Evolutionary conservation across 495 filamentous ascomycete genomes (phyloP).

Genomic region (Hyphodiscus hymeniophilus): DNA sequence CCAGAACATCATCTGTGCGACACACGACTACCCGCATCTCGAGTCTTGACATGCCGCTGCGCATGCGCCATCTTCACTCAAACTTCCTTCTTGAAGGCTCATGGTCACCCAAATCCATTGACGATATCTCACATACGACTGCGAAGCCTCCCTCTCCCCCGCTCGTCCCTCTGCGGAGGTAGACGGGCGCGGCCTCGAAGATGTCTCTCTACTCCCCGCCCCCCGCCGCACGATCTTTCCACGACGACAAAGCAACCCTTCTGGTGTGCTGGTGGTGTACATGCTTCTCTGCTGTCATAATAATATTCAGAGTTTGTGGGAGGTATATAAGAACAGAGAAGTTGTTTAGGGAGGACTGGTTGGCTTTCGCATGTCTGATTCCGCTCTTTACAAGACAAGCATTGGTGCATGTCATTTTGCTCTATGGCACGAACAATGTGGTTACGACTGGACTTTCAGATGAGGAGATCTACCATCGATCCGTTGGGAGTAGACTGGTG

Average conservation of each 20-base stretch:
- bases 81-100: slow-evolving; percentile 1
- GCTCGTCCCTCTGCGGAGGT: slow-evolving; percentile 52
- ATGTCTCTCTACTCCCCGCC: slow-evolving; percentile 50
- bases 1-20: neutral
- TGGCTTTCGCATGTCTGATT: slow-evolving; percentile 70
- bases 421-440: slow-evolving; percentile 84
- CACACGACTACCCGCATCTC: neutral
- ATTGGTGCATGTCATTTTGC: slow-evolving; percentile 74
- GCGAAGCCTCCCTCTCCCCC: slow-evolving; percentile 26
- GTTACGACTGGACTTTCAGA: slow-evolving; percentile 37
- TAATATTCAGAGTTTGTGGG: slow-evolving; percentile 65
- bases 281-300: slow-evolving; percentile 69
- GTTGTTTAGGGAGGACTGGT: slow-evolving; percentile 81
- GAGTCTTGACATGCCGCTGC: slow-evolving; percentile 12
- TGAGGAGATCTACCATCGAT: slow-evolving; percentile 38
- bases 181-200: slow-evolving; percentile 41
- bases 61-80: slow-evolving; percentile 7
- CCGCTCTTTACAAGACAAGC: slow-evolving; percentile 78
- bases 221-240: slow-evolving; percentile 45
- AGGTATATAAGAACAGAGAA: slow-evolving; percentile 74
- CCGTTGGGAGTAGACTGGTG: slow-evolving; percentile 56
- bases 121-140: neutral
- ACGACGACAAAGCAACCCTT: slow-evolving; percentile 65
- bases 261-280: slow-evolving; percentile 95
- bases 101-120: slow-evolving; percentile 12